Conservation (phyloP, 768 basidiomycete genomes). For the Asterophora parasitica region DNA sequence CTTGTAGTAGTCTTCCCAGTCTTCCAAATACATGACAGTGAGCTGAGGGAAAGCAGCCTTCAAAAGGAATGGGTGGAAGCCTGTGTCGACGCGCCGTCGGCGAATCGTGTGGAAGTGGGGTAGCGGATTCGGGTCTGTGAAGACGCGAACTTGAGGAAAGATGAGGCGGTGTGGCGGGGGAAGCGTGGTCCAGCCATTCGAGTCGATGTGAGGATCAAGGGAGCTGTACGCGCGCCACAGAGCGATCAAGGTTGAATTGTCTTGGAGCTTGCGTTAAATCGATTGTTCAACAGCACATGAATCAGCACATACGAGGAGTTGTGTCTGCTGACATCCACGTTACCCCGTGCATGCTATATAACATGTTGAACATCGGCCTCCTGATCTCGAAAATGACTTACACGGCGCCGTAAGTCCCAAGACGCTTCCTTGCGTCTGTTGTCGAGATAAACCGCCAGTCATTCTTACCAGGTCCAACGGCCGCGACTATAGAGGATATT, state of each 20-base stretch:
- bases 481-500: slow-evolving; percentile 46
- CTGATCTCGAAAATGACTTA: slow-evolving; percentile 22
- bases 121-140: slow-evolving; percentile 41
- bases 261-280: slow-evolving; percentile 23
- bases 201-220: slow-evolving; percentile 42
- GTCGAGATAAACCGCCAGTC: slow-evolving; percentile 60
- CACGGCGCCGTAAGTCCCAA: slow-evolving; percentile 55
- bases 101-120: slow-evolving; percentile 31
- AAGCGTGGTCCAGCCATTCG: slow-evolving; percentile 45
- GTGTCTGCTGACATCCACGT: slow-evolving; percentile 62
- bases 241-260: slow-evolving; percentile 69
- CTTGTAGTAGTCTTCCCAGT: slow-evolving; percentile 72
- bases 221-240: slow-evolving; percentile 75
- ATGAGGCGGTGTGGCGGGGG: slow-evolving; percentile 70
- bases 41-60: slow-evolving; percentile 74
- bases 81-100: slow-evolving; percentile 49
- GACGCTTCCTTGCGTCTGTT: slow-evolving; percentile 38
- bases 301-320: slow-evolving; percentile 39
- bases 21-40: slow-evolving; percentile 61
- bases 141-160: slow-evolving; percentile 64
- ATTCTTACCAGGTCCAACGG: slow-evolving; percentile 28
- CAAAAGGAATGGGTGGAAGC: slow-evolving; percentile 67
- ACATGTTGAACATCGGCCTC: not conserved
- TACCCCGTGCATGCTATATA: slow-evolving; percentile 55
- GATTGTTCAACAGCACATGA: not conserved